A percentile compares a stretch with the other conserved stretches of the same genome.
These are phyloP conservation scores for Solanum medicagineum DNA, from an alignment of 257 asterid genomes.

Conservation along the genomic window DNA sequence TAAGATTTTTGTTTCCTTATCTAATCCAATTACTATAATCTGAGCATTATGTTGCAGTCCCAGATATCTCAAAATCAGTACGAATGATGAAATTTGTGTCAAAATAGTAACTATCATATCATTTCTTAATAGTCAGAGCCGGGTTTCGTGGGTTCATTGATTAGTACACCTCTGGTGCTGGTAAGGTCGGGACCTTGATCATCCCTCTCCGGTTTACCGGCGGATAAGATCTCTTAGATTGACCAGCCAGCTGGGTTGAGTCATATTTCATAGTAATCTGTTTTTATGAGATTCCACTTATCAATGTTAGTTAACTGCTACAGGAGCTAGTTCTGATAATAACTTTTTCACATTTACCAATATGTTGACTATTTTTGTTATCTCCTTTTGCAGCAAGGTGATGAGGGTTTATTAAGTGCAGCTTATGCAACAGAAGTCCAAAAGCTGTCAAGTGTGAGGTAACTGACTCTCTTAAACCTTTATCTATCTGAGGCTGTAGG, in stretches of 20 bases:
- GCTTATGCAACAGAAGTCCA: slow-evolving; percentile 74
- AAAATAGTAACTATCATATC: background rate
- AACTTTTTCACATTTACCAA: background rate
- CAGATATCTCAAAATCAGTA: background rate
- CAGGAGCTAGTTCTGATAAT: background rate
- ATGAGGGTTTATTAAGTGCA: slow-evolving; percentile 64
- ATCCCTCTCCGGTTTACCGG: no score
- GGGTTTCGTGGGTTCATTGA: no score
- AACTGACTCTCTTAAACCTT: slow-evolving; percentile 3
- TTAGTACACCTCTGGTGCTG: no score
- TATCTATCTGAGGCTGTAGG: background rate
- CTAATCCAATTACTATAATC: background rate
- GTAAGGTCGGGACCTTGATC: no score
- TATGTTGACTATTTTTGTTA: slow-evolving; percentile 1
- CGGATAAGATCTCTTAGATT: no score
- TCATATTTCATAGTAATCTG: background rate
- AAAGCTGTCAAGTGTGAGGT: slow-evolving; percentile 71
- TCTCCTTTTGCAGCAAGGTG: slow-evolving; percentile 65
- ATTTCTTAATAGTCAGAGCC: background rate
- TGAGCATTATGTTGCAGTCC: background rate
- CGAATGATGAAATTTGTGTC: background rate
- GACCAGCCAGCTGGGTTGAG: background rate
- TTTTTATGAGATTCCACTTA: background rate
- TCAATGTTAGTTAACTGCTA: background rate
- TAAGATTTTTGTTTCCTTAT: background rate